Evolutionary conservation across 306 rosid species (phyloP).

Genomic region (Delonix regia): DNA sequence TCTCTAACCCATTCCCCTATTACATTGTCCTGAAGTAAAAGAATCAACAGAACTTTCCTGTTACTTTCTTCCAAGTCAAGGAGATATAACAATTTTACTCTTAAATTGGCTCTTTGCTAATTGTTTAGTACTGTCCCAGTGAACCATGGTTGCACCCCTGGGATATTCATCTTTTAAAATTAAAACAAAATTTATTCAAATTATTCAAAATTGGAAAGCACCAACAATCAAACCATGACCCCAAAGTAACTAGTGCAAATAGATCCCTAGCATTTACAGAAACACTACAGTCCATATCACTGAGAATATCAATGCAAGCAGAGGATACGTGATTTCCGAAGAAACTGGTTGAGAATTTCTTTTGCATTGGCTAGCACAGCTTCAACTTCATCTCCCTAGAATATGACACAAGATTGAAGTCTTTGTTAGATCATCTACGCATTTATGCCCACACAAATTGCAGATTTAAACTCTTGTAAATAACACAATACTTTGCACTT

Average conservation of each 20-base stretch:
- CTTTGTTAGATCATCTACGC: slow-evolving; percentile 26
- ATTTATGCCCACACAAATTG: slow-evolving; percentile 7
- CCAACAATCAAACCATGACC: slow-evolving; percentile 18
- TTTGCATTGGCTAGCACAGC: slow-evolving; percentile 82
- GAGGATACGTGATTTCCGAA: slow-evolving; percentile 83
- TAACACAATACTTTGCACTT: neutral
- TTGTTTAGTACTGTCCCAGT: neutral
- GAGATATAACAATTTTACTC: slow-evolving; percentile 14
- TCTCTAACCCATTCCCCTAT: slow-evolving; percentile 17
- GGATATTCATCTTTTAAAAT: slow-evolving; percentile 7
- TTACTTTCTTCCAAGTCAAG: neutral
- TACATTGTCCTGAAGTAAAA: slow-evolving; percentile 19
- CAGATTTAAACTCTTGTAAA: neutral
- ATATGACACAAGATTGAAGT: slow-evolving; percentile 30
- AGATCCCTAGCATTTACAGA: slow-evolving; percentile 21
- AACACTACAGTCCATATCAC: slow-evolving; percentile 21
- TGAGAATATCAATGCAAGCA: slow-evolving; percentile 15
- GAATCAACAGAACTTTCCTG: neutral
- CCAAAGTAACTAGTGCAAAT: slow-evolving; percentile 13
- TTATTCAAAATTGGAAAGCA: neutral
- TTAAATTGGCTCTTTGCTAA: slow-evolving; percentile 14
- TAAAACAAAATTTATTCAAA: neutral
- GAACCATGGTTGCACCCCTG: neutral
- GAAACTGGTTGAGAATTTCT: slow-evolving; percentile 79
- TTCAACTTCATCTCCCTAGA: slow-evolving; percentile 81